Evolutionary conservation across 1,284 basidiomycete genomes (phyloP).

Genomic region (Phylloporus sp.): DNA sequence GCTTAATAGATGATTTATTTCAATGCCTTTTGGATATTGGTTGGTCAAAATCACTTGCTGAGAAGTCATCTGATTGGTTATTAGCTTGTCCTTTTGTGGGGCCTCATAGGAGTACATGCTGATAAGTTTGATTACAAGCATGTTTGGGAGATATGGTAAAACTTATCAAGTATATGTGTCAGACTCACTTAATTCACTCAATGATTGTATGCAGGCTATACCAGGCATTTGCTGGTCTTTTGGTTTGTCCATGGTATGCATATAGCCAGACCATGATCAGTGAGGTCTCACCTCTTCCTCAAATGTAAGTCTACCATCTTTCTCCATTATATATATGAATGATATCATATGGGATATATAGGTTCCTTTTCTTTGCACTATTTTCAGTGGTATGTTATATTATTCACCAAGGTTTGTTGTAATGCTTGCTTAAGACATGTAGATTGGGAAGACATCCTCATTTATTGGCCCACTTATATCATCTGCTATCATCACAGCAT

Average conservation of each 20-base stretch:
- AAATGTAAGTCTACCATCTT: conserved; percentile 52
- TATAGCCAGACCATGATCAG: conserved; percentile 86
- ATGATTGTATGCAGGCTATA: conserved; percentile 50
- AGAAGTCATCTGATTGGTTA: not conserved
- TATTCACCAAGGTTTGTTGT: not conserved
- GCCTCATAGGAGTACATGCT: conserved; percentile 77
- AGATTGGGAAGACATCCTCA: conserved; percentile 80
- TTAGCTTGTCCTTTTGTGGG: conserved; percentile 76
- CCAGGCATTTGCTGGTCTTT: conserved; percentile 74
- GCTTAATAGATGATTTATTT: conserved; percentile 64
- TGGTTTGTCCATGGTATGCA: conserved; percentile 87
- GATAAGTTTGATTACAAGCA: conserved; percentile 81
- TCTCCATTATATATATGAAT: not conserved
- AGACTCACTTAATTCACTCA: not conserved
- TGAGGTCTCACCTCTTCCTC: conserved; percentile 76
- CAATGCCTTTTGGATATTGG: conserved; percentile 76
- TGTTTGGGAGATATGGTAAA: conserved; percentile 79
- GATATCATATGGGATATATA: conserved; percentile 26
- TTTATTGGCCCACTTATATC: conserved; percentile 84
- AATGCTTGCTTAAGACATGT: not conserved
- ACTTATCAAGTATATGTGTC: not conserved
- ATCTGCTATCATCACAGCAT: conserved; percentile 71
- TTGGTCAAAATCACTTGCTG: conserved; percentile 32
- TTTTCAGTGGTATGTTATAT: conserved; percentile 60
- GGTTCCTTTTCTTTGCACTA: conserved; percentile 80